Percentiles rank a stretch among this genome's conserved stretches.
phyloP scores from a whole-genome alignment of 306 rosid genomes.

The Cucurbita maxima region DNA sequence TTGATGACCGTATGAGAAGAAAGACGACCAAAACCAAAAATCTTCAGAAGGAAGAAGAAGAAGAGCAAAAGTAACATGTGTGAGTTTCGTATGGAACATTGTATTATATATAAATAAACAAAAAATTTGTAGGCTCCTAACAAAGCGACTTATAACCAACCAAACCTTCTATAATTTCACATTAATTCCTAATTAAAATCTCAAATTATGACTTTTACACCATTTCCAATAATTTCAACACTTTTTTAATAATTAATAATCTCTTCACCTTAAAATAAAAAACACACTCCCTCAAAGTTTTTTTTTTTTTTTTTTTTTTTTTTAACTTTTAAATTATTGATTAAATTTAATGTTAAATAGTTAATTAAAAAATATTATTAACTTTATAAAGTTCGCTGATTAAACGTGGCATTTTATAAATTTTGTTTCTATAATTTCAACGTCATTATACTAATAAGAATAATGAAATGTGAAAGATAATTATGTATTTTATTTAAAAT shows the following conservation, averaged over 20 bases:
- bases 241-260: background rate
- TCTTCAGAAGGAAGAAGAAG: background rate
- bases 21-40: background rate
- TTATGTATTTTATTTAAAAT: background rate
- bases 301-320: background rate
- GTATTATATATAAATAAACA: background rate
- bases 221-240: background rate
- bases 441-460: background rate
- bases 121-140: background rate
- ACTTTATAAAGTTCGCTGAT: too few relatives aligned
- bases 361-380: background rate
- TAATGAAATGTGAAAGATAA: background rate
- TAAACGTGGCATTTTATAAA: background rate
- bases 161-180: constrained; percentile 6
- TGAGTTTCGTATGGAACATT: background rate
- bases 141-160: constrained; percentile 8
- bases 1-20: background rate
- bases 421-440: background rate
- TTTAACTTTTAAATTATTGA: too few relatives aligned
- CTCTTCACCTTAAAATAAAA: too few relatives aligned
- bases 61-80: background rate
- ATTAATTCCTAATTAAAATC: background rate
- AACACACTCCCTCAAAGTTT: background rate
- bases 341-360: background rate
- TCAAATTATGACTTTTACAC: background rate